A percentile compares a stretch with the other conserved stretches of the same genome.
Evolutionary conservation across 441 rosid genomes (phyloP).

Genomic region (Adansonia rubrostipa): DNA sequence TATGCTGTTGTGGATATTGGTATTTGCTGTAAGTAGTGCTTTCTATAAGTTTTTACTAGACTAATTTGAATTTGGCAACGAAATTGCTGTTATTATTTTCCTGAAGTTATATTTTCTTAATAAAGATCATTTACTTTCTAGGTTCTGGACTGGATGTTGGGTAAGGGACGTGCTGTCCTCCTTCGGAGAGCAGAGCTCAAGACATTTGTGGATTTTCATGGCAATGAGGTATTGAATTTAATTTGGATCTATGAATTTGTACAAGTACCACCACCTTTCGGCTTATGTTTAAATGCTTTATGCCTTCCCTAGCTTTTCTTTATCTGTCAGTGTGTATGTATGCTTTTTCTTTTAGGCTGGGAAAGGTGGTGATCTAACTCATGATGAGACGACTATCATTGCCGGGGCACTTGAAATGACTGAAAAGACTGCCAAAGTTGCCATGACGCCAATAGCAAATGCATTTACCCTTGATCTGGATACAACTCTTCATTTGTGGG

Average conservation of each 20-base stretch:
- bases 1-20: constrained; percentile 2
- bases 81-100: constrained; percentile 3
- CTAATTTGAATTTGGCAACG: not conserved
- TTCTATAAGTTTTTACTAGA: constrained; percentile 15
- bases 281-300: not conserved
- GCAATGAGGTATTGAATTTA: constrained; percentile 66
- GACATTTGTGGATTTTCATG: constrained; percentile 85
- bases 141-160: constrained; percentile 97
- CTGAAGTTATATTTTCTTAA: constrained; percentile 15
- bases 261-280: not conserved
- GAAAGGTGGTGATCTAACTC: constrained; percentile 89
- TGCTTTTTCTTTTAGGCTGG: constrained; percentile 52
- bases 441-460: constrained; percentile 89
- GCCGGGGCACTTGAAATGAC: constrained; percentile 95
- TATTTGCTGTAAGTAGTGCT: not conserved
- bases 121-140: constrained; percentile 31
- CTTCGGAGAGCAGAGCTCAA: constrained; percentile 91
- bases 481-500: constrained; percentile 92
- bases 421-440: constrained; percentile 84
- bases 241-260: not conserved
- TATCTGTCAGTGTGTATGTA: constrained; percentile 16
- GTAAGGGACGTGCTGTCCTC: constrained; percentile 88
- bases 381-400: constrained; percentile 91
- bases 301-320: not conserved
- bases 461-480: constrained; percentile 98